Base-by-base conservation (phyloP, 331 rosid genomes). In the Ulmus americana region DNA sequence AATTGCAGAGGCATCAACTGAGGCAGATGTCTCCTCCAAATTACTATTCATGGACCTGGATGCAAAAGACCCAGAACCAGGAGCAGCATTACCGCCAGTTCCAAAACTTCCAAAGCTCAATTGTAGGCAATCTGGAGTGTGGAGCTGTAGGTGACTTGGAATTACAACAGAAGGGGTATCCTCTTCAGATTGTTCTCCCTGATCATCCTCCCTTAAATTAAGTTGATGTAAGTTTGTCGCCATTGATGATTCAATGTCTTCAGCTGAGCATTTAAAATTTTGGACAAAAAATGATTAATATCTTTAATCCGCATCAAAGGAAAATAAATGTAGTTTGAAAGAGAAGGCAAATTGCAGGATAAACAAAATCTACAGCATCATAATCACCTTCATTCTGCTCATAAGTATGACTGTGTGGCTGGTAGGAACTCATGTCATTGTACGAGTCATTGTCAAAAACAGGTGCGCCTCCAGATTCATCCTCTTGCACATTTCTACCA, bases 21-120 rank as follows among this genome's bases (percentile, higher is more conserved):
- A 76, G 14, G 68, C 80, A 71, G 96, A 80, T 68, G 88, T 64
- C 76, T 94, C 99, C 79, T 90, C 95, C 75, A 82, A 65, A 69
- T 83, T 83, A 52, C 72, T 81, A 22, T 78, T 69, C 73, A 79
- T 16, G 45, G 91, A 80, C 78, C 63, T 76, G 44, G 86, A 70
- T 3, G 76, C 58, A 71, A 83, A 78, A 61, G 83, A 39, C 16
- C 71, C 90, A 50, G 91, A 54, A 13, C 70, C 82, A 41, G 90
- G 55, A 59, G 77, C 14, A 49, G 86, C 61, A 55, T 82, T 72
- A 7, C 79, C 61, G 28, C 82, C 84, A n/a, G 92, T 53, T 76
- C 99, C 96, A 80, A 95, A 95, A 74, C 99, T 95, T 64, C 99
- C 99, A 75, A 95, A 95, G 79, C 99, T 95, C 86, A 95, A 69